phyloP scores from a whole-genome alignment of 2,329 filamentous ascomycete genomes.

The Trichoderma polysporum region DNA sequence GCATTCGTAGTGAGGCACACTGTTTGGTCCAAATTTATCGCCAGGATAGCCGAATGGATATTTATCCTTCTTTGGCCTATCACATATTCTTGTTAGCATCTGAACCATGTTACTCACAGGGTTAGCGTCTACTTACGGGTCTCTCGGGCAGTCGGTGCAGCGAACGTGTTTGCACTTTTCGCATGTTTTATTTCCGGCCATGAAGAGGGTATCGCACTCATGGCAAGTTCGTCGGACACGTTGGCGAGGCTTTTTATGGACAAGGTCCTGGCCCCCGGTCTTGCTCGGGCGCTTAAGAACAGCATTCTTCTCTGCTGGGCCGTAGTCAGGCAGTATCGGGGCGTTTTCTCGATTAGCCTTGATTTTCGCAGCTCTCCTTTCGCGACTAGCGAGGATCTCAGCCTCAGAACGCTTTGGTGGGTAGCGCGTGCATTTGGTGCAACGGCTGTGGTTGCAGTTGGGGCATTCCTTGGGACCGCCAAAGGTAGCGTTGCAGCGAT shows the following conservation, averaged over 20 bases:
- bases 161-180: conserved; percentile 67
- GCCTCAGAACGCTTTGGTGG: conserved; percentile 64
- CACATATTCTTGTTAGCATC: conserved; percentile 6
- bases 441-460: conserved; percentile 76
- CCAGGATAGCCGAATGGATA: conserved; percentile 70
- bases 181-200: conserved; percentile 60
- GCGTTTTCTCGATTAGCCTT: conserved; percentile 59
- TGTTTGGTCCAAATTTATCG: conserved; percentile 56
- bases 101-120: not conserved
- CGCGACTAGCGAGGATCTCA: conserved; percentile 53
- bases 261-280: conserved; percentile 66
- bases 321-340: conserved; percentile 51
- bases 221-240: conserved; percentile 76
- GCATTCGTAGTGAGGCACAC: conserved; percentile 58
- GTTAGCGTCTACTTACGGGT: conserved; percentile 60
- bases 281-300: conserved; percentile 63
- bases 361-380: conserved; percentile 48
- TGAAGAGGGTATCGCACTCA: conserved; percentile 65
- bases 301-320: conserved; percentile 47
- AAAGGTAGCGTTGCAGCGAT: conserved; percentile 75
- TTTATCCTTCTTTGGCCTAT: conserved; percentile 65
- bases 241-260: conserved; percentile 70
- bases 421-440: conserved; percentile 75
- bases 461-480: conserved; percentile 70
- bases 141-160: conserved; percentile 77